These are phyloP conservation scores for Colletotrichum tabaci DNA, from an alignment of 2,329 filamentous ascomycete genomes.

Conservation along the genomic window DNA sequence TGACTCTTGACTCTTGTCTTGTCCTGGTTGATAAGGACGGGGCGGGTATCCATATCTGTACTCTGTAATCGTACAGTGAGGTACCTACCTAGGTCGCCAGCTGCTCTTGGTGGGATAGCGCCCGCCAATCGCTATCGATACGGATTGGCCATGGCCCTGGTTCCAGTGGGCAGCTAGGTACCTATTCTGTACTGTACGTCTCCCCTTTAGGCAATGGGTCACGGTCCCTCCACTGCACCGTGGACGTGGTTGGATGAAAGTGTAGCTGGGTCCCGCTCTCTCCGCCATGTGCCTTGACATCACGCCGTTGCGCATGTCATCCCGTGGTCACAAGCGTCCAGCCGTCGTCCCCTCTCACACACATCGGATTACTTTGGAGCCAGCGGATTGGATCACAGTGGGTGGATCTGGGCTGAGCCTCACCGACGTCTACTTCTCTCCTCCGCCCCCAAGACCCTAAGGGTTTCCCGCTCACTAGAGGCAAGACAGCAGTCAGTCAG, in stretches of 20 bases:
- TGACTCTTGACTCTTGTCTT: neutral
- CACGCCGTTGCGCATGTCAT: conserved; percentile 11
- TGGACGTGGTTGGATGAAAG: neutral
- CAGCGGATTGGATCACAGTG: conserved; percentile 1
- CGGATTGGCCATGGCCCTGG: conserved; percentile 1
- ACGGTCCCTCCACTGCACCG: conserved; percentile 16
- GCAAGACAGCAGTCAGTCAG: conserved; percentile 3
- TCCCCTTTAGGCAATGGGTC: conserved; percentile 30
- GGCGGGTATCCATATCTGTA: neutral
- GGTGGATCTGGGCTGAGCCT: conserved; percentile 15
- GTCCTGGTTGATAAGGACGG: conserved; percentile 22
- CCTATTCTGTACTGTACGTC: too few species aligned
- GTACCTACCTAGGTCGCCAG: neutral
- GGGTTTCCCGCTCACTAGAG: neutral
- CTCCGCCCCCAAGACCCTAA: neutral
- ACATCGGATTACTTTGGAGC: conserved; percentile 13
- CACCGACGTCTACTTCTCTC: neutral
- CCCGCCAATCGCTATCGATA: conserved; percentile 2
- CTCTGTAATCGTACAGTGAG: neutral
- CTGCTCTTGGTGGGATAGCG: neutral
- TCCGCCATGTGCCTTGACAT: conserved; percentile 14
- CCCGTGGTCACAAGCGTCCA: conserved; percentile 20
- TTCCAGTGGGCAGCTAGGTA: neutral
- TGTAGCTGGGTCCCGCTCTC: neutral
- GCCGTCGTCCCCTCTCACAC: neutral